phyloP scores from a whole-genome alignment of 495 filamentous ascomycete genomes.

The Trichocladium antarcticum region DNA sequence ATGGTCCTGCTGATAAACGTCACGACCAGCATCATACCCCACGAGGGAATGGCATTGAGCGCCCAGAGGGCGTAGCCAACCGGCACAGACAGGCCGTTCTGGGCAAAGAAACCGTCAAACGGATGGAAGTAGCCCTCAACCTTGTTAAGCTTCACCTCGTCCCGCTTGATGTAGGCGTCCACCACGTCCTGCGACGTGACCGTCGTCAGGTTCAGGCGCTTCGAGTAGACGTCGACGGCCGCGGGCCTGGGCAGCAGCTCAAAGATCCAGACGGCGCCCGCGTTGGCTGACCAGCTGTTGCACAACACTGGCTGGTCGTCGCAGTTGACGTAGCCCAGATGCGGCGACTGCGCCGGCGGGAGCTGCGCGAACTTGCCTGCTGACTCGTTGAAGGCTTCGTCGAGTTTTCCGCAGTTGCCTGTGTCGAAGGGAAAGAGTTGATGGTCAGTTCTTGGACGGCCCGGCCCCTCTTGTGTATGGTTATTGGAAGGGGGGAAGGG shows the following conservation, averaged over 20 bases:
- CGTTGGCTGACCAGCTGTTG: conserved; percentile 63
- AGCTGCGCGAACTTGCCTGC: conserved; percentile 54
- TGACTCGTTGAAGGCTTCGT: conserved; percentile 49
- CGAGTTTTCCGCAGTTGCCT: conserved; percentile 39
- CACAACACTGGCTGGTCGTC: conserved; percentile 71
- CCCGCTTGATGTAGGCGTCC: conserved; percentile 50
- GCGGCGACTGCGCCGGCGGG: conserved; percentile 46
- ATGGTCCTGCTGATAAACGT: conserved; percentile 69
- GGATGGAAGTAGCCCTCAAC: conserved; percentile 67
- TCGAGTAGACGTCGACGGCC: conserved; percentile 51
- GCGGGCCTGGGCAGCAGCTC: conserved; percentile 43
- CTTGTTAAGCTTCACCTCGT: conserved; percentile 36
- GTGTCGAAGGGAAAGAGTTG: background rate
- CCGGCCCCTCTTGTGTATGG: too few species aligned
- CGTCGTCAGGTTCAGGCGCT: conserved; percentile 54
- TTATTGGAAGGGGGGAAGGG: too few species aligned
- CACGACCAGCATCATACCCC: conserved; percentile 66
- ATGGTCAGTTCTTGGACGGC: background rate
- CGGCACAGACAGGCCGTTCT: conserved; percentile 51
- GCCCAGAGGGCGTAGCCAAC: conserved; percentile 66
- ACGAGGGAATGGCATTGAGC: conserved; percentile 47
- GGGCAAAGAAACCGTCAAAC: conserved; percentile 58
- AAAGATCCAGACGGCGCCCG: conserved; percentile 63
- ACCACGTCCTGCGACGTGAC: conserved; percentile 52
- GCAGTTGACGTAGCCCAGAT: conserved; percentile 66